phyloP scores from a whole-genome alignment of 2,329 filamentous ascomycete genomes.

The Colletotrichum nymphaeae region DNA sequence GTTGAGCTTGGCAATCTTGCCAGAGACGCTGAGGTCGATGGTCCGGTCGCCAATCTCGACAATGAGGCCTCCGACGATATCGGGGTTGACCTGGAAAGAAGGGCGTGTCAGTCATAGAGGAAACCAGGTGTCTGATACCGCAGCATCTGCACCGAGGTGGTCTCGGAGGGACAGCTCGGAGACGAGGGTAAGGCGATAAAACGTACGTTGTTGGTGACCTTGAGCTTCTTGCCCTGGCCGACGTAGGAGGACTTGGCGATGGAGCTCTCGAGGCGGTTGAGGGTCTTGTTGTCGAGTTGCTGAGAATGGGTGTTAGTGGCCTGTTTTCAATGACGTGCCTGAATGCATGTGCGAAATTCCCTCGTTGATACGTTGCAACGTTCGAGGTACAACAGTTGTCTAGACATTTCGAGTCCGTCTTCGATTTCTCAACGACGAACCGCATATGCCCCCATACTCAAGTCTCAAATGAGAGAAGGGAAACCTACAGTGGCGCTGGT shows the following conservation, averaged over 20 bases:
- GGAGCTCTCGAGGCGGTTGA: slow-evolving; percentile 86
- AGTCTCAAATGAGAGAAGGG: background rate
- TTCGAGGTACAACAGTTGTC: background rate
- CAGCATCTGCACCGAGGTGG: too few relatives aligned
- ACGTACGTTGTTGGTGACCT: slow-evolving; percentile 87
- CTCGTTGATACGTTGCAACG: background rate
- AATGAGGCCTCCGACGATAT: slow-evolving; percentile 92
- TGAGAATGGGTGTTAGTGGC: slow-evolving; percentile 50
- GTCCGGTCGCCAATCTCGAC: slow-evolving; percentile 98
- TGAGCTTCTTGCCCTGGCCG: slow-evolving; percentile 94
- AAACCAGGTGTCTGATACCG: background rate
- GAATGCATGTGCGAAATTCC: background rate
- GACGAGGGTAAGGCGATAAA: slow-evolving; percentile 39
- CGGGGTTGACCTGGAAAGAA: slow-evolving; percentile 81
- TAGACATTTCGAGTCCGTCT: background rate
- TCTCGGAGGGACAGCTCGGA: background rate
- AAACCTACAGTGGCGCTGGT: slow-evolving; percentile 86
- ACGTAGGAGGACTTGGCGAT: slow-evolving; percentile 91
- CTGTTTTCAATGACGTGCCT: background rate
- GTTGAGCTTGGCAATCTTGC: slow-evolving; percentile 98
- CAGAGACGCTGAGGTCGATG: slow-evolving; percentile 95
- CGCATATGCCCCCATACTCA: background rate
- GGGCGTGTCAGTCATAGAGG: slow-evolving; percentile 3
- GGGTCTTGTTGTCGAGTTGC: slow-evolving; percentile 88
- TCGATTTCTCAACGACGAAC: background rate